Evolutionary conservation across 2,329 filamentous ascomycete species (phyloP).

Genomic region (Clathrospora elynae): DNA sequence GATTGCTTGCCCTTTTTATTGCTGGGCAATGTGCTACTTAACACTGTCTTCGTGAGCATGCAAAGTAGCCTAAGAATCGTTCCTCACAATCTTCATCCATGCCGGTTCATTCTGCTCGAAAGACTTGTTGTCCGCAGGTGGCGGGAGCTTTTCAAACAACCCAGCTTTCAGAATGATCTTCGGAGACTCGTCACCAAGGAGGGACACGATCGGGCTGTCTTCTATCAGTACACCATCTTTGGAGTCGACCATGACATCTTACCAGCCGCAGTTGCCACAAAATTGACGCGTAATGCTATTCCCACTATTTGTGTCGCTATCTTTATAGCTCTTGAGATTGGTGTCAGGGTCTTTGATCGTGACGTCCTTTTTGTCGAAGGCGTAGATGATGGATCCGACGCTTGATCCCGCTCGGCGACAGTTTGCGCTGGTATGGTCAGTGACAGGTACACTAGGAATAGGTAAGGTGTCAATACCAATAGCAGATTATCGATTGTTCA

Average conservation of each 20-base stretch:
- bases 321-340: slow-evolving; percentile 32
- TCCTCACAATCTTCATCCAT: slow-evolving; percentile 30
- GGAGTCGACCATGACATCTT: slow-evolving; percentile 1
- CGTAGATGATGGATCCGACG: slow-evolving; percentile 31
- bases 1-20: too few species aligned
- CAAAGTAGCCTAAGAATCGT: too few species aligned
- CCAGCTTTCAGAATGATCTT: slow-evolving; percentile 35
- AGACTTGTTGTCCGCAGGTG: slow-evolving; percentile 16
- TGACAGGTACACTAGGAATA: neutral
- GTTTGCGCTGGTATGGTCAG: slow-evolving; percentile 28
- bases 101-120: slow-evolving; percentile 29
- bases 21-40: too few species aligned
- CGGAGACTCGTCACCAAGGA: slow-evolving; percentile 18
- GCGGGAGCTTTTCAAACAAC: slow-evolving; percentile 32
- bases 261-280: slow-evolving; percentile 41
- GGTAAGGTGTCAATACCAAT: slow-evolving; percentile 27
- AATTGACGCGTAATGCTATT: slow-evolving; percentile 37
- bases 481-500: slow-evolving; percentile 32
- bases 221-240: slow-evolving; percentile 1
- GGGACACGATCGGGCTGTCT: slow-evolving; percentile 29
- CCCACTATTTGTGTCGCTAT: slow-evolving; percentile 35
- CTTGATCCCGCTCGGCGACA: slow-evolving; percentile 36
- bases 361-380: slow-evolving; percentile 25
- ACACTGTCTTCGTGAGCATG: too few species aligned
- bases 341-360: slow-evolving; percentile 28